A percentile compares a stretch with the other conserved stretches of the same genome.
phyloP scores from a whole-genome alignment of 75 land plant species.

The Selaginella tamariscina region DNA sequence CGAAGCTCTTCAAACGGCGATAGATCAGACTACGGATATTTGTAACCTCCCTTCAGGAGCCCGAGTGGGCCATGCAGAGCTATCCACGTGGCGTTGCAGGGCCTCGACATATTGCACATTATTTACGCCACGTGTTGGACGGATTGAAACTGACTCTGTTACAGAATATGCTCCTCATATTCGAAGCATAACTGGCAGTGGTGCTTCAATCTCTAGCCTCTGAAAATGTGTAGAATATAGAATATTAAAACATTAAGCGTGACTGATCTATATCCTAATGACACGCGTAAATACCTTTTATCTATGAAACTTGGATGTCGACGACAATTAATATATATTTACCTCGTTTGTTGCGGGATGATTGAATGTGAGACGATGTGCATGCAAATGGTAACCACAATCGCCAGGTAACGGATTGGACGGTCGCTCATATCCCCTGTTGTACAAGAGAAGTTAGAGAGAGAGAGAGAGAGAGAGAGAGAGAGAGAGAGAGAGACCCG shows the following conservation, averaged over 20 bases:
- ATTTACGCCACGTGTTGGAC: not conserved
- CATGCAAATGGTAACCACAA: constrained; percentile 83
- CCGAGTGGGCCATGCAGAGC: not conserved
- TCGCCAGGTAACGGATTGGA: constrained; percentile 66
- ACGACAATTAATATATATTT: too few relatives aligned
- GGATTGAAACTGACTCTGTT: not conserved
- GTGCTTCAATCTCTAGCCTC: not conserved
- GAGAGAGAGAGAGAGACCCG: constrained; percentile 38
- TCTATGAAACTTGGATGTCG: too few relatives aligned
- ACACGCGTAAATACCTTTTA: too few relatives aligned
- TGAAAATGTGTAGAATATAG: not conserved
- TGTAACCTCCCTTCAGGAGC: not conserved
- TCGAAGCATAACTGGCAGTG: not conserved
- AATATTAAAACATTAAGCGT: not conserved
- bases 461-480: not conserved
- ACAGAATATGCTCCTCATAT: not conserved
- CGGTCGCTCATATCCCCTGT: constrained; percentile 64
- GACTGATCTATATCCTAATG: too few relatives aligned
- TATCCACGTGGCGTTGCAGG: not conserved
- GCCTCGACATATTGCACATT: not conserved
- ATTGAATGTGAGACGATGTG: constrained; percentile 36
- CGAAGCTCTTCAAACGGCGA: not conserved
- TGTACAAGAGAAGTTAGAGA: not conserved
- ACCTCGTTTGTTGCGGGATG: constrained; percentile 66
- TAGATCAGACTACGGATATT: not conserved